A percentile compares a stretch with the other conserved stretches of the same genome.
These are phyloP conservation scores for Mycena amicta DNA, from an alignment of 768 basidiomycete species.

Conservation along the genomic window DNA sequence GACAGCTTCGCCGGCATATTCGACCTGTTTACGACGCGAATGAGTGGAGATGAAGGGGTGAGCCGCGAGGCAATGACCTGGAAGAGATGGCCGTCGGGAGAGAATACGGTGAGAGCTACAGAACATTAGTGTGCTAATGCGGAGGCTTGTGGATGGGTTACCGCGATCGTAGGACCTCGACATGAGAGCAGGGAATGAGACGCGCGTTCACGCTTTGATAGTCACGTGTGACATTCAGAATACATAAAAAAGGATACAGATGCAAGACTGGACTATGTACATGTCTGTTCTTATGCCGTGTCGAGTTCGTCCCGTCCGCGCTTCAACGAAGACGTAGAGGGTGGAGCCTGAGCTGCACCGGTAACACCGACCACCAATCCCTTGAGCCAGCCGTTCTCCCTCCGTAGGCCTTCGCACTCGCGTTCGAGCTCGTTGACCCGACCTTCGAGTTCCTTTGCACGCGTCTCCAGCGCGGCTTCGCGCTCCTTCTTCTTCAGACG, in stretches of 20 bases:
- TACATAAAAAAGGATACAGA: background rate
- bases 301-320: conserved; percentile 37
- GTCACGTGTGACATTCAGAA: background rate
- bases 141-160: conserved; percentile 33
- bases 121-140: conserved; percentile 7
- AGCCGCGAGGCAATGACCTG: conserved; percentile 57
- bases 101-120: conserved; percentile 96
- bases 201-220: background rate
- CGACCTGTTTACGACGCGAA: conserved; percentile 65
- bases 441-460: conserved; percentile 81
- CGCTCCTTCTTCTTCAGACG: conserved; percentile 95
- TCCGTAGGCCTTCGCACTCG: conserved; percentile 84
- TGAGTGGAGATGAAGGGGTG: conserved; percentile 8
- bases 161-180: conserved; percentile 98
- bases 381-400: conserved; percentile 93
- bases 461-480: conserved; percentile 84
- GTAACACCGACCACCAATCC: conserved; percentile 88
- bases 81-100: conserved; percentile 98
- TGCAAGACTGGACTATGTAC: background rate
- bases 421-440: conserved; percentile 83
- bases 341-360: conserved; percentile 57
- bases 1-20: conserved; percentile 98
- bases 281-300: conserved; percentile 16
- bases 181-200: conserved; percentile 45
- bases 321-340: conserved; percentile 31